Evolutionary conservation across 768 basidiomycete genomes (phyloP).

Genomic region (Amanita pallidorosea): DNA sequence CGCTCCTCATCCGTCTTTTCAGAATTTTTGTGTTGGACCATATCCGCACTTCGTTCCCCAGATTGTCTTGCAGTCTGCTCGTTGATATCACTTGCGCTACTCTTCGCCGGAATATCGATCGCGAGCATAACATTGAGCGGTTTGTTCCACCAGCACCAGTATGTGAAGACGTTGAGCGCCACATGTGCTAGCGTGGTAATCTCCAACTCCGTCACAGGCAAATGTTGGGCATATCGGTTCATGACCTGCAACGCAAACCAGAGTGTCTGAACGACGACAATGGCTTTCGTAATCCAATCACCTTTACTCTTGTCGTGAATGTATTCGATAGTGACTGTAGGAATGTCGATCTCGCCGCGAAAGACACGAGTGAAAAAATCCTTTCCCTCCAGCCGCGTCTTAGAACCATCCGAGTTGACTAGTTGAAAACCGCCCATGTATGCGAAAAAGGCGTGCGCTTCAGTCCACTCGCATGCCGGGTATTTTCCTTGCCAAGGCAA

Average conservation of each 20-base stretch:
- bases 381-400: background rate
- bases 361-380: background rate
- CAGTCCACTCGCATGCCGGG: background rate
- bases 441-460: background rate
- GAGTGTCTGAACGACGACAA: conserved; percentile 15
- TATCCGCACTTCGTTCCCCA: background rate
- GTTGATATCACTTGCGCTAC: too few species aligned
- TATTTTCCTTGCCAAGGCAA: too few species aligned
- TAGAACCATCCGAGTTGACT: background rate
- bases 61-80: background rate
- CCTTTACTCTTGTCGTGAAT: conserved; percentile 19
- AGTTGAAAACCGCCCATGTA: background rate
- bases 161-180: conserved; percentile 15
- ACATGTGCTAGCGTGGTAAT: conserved; percentile 18
- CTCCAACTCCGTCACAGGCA: conserved; percentile 20
- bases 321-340: conserved; percentile 9
- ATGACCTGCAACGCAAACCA: conserved; percentile 23
- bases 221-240: conserved; percentile 11
- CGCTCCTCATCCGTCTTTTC: too few species aligned
- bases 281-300: conserved; percentile 13
- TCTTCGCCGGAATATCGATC: conserved; percentile 4
- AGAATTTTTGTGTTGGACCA: background rate
- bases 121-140: conserved; percentile 16
- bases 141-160: conserved; percentile 25
- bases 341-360: conserved; percentile 3